A percentile compares a stretch with the other conserved stretches of the same genome.
phyloP scores from a whole-genome alignment of 1,139 yeast genomes.

The Candida sp. region DNA sequence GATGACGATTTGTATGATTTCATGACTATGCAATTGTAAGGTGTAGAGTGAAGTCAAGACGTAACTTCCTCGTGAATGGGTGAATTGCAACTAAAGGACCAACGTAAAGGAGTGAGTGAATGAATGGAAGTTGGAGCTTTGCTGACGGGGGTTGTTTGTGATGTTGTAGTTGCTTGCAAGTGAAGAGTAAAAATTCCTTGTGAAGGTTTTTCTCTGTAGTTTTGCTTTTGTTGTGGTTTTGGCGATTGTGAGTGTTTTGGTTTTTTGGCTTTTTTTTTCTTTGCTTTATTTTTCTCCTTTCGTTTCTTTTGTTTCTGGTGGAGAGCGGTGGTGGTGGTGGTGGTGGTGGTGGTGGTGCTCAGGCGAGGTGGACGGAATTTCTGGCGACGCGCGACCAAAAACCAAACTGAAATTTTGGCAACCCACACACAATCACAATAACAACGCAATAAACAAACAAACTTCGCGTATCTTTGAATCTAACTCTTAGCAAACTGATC shows the following conservation, averaged over 20 bases:
- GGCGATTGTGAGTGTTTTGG: no score
- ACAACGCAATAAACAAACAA: no score
- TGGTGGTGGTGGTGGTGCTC: no score
- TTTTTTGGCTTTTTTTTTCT: neutral
- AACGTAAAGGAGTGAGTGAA: neutral
- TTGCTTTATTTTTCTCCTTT: neutral
- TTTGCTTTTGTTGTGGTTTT: neutral
- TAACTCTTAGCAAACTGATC: no score
- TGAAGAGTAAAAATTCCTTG: neutral
- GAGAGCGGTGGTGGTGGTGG: no score
- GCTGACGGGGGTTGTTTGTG: neutral
- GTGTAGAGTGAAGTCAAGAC: neutral
- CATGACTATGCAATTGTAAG: slow-evolving; percentile 7
- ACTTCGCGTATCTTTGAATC: no score
- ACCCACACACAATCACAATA: neutral
- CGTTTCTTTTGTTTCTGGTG: neutral
- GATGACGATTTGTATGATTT: slow-evolving; percentile 11
- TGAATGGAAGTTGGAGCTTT: no score
- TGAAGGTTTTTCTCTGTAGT: neutral
- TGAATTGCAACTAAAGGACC: neutral
- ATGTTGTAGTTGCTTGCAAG: neutral
- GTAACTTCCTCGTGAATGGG: neutral
- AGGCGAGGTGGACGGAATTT: neutral
- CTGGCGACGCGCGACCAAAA: neutral
- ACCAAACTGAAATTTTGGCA: neutral